A percentile compares a stretch with the other conserved stretches of the same genome.
These are phyloP conservation scores for Musa beccarii DNA, from an alignment of 176 grass and related monocot species.

Conservation along the genomic window DNA sequence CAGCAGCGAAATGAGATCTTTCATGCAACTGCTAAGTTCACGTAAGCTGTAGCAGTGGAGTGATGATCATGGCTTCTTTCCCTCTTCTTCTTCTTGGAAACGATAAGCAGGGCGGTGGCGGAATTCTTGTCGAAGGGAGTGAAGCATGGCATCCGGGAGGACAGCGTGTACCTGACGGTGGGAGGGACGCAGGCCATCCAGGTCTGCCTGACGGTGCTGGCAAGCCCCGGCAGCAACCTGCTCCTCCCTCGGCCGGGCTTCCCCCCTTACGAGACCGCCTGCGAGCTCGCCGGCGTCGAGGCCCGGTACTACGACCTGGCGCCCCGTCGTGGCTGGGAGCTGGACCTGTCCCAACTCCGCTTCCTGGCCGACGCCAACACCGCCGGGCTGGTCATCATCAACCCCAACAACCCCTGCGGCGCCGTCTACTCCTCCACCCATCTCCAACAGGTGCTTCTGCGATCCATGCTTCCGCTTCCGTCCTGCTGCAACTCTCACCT, in stretches of 20 bases:
- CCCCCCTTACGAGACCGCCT: conserved; percentile 58
- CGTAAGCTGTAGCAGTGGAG: too few species aligned
- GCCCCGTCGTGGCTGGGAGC: conserved; percentile 45
- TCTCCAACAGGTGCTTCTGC: conserved; percentile 38
- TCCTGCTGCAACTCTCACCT: not conserved
- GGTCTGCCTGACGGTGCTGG: conserved; percentile 46
- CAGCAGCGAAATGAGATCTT: too few species aligned
- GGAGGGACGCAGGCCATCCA: conserved; percentile 68
- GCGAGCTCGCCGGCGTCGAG: conserved; percentile 56
- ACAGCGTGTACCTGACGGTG: conserved; percentile 54
- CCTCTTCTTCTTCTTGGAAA: not conserved
- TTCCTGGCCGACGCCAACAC: conserved; percentile 35
- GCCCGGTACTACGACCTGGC: conserved; percentile 67
- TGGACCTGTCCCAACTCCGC: conserved; percentile 39
- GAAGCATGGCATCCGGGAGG: conserved; percentile 33
- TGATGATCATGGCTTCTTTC: not conserved
- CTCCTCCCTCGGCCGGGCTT: conserved; percentile 81
- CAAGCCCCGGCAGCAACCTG: conserved; percentile 39
- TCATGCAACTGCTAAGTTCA: too few species aligned
- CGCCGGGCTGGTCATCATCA: conserved; percentile 70
- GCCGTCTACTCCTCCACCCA: conserved; percentile 45
- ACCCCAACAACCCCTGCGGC: conserved; percentile 82
- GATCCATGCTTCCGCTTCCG: not conserved
- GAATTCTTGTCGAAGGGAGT: conserved; percentile 41
- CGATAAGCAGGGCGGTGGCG: conserved; percentile 44